phyloP scores from a whole-genome alignment of 495 filamentous ascomycete genomes.

The Neurospora sp. region DNA sequence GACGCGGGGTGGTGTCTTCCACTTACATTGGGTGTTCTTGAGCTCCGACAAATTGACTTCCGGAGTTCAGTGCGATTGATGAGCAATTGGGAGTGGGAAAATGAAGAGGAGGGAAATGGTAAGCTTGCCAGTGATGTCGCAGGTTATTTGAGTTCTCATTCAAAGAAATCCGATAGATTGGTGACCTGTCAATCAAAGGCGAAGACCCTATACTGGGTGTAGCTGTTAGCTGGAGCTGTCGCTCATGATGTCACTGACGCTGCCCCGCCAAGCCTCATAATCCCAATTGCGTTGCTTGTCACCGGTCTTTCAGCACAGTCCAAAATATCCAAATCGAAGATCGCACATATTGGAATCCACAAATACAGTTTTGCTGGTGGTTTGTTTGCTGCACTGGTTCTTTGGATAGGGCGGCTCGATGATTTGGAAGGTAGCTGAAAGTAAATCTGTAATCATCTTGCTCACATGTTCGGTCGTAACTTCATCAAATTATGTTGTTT shows the following conservation, averaged over 20 bases:
- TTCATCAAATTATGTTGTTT: not conserved
- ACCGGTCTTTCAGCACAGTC: not conserved
- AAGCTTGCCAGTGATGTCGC: not conserved
- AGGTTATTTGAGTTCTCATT: not conserved
- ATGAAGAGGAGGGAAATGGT: not conserved
- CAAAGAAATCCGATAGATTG: not conserved
- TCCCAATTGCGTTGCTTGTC: not conserved
- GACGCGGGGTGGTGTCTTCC: not conserved
- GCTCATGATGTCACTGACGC: conserved; percentile 10
- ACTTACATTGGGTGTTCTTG: not conserved
- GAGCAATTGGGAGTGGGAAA: not conserved
- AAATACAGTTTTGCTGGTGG: not conserved
- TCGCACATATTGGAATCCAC: not conserved
- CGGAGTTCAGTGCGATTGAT: not conserved
- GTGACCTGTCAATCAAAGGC: not conserved
- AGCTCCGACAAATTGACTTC: not conserved
- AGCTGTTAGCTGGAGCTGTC: not conserved
- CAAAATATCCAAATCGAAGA: not conserved
- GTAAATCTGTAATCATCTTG: not conserved
- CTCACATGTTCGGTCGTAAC: not conserved
- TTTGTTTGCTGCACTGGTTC: not conserved
- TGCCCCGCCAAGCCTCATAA: not conserved
- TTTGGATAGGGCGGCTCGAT: not conserved
- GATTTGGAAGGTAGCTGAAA: not conserved
- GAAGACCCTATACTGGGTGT: not conserved